These are phyloP conservation scores for Apophysomyces trapeziformis DNA, from an alignment of 371 early-diverging fungal species.

Conservation along the genomic window DNA sequence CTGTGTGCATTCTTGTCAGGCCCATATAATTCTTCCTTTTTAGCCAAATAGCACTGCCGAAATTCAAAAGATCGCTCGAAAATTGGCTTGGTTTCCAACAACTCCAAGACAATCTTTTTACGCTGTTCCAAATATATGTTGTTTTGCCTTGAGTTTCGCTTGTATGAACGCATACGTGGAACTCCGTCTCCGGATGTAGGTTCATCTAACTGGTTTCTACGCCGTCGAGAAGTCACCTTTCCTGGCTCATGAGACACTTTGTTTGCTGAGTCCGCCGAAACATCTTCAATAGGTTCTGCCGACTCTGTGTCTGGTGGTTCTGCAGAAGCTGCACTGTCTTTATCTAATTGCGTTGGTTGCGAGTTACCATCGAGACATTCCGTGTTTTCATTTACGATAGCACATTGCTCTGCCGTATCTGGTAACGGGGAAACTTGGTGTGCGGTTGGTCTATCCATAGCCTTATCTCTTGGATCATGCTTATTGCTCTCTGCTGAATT, in stretches of 20 bases:
- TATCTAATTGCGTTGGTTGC: not conserved
- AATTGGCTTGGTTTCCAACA: constrained; percentile 25
- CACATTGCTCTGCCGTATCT: not conserved
- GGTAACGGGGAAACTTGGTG: not conserved
- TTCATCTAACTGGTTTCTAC: not conserved
- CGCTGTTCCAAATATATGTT: constrained; percentile 30
- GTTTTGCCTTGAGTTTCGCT: not conserved
- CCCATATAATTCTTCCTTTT: constrained; percentile 12
- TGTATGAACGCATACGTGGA: not conserved
- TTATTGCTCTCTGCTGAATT: not conserved
- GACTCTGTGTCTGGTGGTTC: not conserved
- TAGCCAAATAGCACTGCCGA: not conserved
- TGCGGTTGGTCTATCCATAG: not conserved
- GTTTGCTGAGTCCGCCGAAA: not conserved
- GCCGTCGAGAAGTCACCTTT: not conserved
- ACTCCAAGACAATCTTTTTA: constrained; percentile 17
- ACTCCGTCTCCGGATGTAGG: not conserved
- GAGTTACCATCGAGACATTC: not conserved
- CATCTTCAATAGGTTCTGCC: too few species aligned
- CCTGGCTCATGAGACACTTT: not conserved
- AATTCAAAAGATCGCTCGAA: constrained; percentile 21
- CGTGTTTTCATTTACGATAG: not conserved
- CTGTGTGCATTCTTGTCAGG: not conserved
- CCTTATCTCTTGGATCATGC: not conserved
- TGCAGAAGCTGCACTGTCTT: not conserved